A percentile compares a stretch with the other conserved stretches of the same genome.
These are phyloP conservation scores for Colletotrichum abscissum DNA, from an alignment of 2,329 filamentous ascomycete species.

Conservation along the genomic window DNA sequence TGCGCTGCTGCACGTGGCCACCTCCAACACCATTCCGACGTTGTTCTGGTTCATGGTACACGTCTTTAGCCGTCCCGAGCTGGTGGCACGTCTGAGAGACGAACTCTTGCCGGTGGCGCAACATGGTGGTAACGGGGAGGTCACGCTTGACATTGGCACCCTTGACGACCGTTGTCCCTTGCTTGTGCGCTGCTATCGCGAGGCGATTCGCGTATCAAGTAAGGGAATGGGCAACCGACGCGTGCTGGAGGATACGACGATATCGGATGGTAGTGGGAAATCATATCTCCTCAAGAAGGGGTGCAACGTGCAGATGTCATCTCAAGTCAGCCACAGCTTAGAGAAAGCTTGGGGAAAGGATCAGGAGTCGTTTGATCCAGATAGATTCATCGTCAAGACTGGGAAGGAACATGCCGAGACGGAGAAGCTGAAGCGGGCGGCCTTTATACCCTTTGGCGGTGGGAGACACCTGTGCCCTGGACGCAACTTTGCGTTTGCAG, in stretches of 20 bases:
- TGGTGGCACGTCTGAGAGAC: constrained; percentile 40
- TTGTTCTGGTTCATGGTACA: constrained; percentile 49
- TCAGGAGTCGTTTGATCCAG: constrained; percentile 41
- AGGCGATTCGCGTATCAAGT: constrained; percentile 55
- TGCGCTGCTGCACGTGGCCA: constrained; percentile 43
- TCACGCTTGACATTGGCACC: constrained; percentile 47
- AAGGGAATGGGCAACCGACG: constrained; percentile 51
- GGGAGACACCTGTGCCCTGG: constrained; percentile 58
- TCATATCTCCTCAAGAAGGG: constrained; percentile 45
- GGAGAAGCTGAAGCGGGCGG: constrained; percentile 40
- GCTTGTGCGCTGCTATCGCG: constrained; percentile 56
- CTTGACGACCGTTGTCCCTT: constrained; percentile 54
- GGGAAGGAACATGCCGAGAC: constrained; percentile 13
- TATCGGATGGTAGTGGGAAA: constrained; percentile 39
- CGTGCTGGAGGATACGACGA: constrained; percentile 52
- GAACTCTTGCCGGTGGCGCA: constrained; percentile 39
- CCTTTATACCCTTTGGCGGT: constrained; percentile 60
- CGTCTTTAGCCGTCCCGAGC: constrained; percentile 42
- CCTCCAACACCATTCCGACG: constrained; percentile 49
- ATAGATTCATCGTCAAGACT: constrained; percentile 41
- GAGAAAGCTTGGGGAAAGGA: constrained; percentile 37
- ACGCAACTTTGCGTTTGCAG: constrained; percentile 46
- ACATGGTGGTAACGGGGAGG: constrained; percentile 30
- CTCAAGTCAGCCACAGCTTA: constrained; percentile 39
- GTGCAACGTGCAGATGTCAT: constrained; percentile 41